phyloP scores from a whole-genome alignment of 495 filamentous ascomycete genomes.

The Penicillium egyptiacum region DNA sequence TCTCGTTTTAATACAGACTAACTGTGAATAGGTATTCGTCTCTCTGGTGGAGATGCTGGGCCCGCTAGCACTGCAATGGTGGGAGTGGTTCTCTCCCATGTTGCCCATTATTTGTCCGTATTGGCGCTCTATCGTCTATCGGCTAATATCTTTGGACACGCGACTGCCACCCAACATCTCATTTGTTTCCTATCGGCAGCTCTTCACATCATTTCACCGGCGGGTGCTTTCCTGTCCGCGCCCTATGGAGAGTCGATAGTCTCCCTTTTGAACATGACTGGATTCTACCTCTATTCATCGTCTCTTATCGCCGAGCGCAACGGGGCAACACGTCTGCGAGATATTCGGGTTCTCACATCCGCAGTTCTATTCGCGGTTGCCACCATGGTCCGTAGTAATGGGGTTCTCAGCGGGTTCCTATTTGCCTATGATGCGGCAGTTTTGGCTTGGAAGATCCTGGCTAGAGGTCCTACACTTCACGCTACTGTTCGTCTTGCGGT shows the following conservation, averaged over 20 bases:
- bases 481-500: constrained; percentile 48
- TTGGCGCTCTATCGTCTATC: constrained; percentile 64
- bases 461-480: constrained; percentile 26
- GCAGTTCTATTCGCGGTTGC: constrained; percentile 72
- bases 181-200: constrained; percentile 66
- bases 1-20: constrained; percentile 10
- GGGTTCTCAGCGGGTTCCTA: constrained; percentile 75
- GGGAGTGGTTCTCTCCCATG: constrained; percentile 64
- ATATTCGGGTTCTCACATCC: constrained; percentile 54
- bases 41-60: constrained; percentile 25
- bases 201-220: constrained; percentile 81
- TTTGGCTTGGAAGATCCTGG: constrained; percentile 33
- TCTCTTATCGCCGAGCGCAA: constrained; percentile 42
- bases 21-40: constrained; percentile 25
- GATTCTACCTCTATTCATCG: constrained; percentile 67
- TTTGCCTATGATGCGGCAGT: constrained; percentile 59
- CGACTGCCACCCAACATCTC: constrained; percentile 29
- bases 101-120: constrained; percentile 73
- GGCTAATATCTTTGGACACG: constrained; percentile 35
- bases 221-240: constrained; percentile 84
- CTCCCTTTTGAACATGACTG: constrained; percentile 73
- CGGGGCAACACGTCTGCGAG: constrained; percentile 27
- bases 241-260: constrained; percentile 83
- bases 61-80: constrained; percentile 42
- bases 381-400: constrained; percentile 80